Evolutionary conservation across 176 grass and related monocot species (phyloP), one percentile per base, ranked within the genome.

Genomic region (Aegilops tauschii): DNA sequence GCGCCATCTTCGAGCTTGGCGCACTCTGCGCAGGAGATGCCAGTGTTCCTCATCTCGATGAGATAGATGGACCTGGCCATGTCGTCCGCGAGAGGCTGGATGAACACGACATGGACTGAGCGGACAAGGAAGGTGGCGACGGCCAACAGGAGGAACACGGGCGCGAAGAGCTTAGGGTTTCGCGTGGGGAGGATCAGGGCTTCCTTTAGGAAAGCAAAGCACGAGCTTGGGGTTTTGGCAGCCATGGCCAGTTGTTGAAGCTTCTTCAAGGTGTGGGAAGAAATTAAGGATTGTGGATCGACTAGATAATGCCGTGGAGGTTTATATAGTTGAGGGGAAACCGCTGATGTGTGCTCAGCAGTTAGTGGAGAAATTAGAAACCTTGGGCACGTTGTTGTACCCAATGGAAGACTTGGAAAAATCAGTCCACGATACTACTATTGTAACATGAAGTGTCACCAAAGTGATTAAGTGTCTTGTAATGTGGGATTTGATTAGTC

Each of bases 121-220:
- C 28, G 23, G 84, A 58, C 5, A 35, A 86, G 69, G 28, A 82
- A 79, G 62, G 9, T 20, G 39, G 23, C n/a, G 73, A 70, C 0
- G 30, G 37, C 21, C 72, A 79, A 3, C 0, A 83, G 10, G 37
- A 81, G 4, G 39, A 86, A 25, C 14, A 86, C 40, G 5, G 73
- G 73, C 20, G 39, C 2, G 80, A 90, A 86, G 42, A 87, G 89
- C 70, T 30, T 83, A 6, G 73, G 23, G 65, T 83, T 83, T 61
- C 5, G 17, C 9, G 42, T 70, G 10, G 84, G 84, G 28, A 90
- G 61, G 36, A 72, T 52, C 30, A 90, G 30, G n/a, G 79, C 72
- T 10, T 86, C 79, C 52, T 77, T 86, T 2, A 86, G 84, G 64
- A 83, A 82, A 11, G 29, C 79, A 39, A 69, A 69, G 30, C 63